phyloP scores from a whole-genome alignment of 768 basidiomycete genomes.

The Chlorophyllum brunneum region DNA sequence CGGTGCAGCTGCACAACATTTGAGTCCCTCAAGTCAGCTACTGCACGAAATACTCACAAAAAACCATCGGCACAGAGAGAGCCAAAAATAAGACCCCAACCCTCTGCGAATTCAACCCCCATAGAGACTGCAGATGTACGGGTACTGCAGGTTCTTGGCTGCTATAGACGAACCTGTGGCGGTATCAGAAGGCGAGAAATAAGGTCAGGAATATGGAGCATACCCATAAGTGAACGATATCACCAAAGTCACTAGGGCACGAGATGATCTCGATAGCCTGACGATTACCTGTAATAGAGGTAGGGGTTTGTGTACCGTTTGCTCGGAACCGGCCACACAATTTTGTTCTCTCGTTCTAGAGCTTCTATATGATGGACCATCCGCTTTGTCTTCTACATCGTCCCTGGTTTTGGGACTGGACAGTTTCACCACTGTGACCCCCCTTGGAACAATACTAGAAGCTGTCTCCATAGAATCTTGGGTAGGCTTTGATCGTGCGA shows the following conservation, averaged over 20 bases:
- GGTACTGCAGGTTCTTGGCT: constrained; percentile 57
- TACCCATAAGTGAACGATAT: constrained; percentile 55
- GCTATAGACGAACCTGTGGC: constrained; percentile 41
- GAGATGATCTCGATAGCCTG: constrained; percentile 38
- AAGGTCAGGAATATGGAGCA: constrained; percentile 12
- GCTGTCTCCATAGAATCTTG: not conserved
- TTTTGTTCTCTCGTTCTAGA: not conserved
- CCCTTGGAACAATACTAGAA: not conserved
- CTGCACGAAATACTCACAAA: constrained; percentile 41
- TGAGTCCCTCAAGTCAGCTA: not conserved
- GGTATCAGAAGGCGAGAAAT: not conserved
- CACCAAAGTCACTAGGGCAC: constrained; percentile 43
- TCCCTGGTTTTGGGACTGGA: not conserved
- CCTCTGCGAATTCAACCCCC: constrained; percentile 41
- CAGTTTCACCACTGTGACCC: not conserved
- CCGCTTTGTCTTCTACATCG: not conserved
- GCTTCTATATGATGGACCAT: not conserved
- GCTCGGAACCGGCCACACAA: not conserved
- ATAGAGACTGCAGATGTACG: constrained; percentile 46
- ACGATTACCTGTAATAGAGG: constrained; percentile 39
- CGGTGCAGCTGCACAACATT: constrained; percentile 42
- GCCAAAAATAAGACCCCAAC: constrained; percentile 71
- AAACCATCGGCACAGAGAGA: constrained; percentile 56
- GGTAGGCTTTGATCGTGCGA: constrained; percentile 5
- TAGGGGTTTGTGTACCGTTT: constrained; percentile 18